A percentile compares a stretch with the other conserved stretches of the same genome.
Conservation (phyloP, 2,329 filamentous ascomycete genomes). For the Ophiostoma sp. region DNA sequence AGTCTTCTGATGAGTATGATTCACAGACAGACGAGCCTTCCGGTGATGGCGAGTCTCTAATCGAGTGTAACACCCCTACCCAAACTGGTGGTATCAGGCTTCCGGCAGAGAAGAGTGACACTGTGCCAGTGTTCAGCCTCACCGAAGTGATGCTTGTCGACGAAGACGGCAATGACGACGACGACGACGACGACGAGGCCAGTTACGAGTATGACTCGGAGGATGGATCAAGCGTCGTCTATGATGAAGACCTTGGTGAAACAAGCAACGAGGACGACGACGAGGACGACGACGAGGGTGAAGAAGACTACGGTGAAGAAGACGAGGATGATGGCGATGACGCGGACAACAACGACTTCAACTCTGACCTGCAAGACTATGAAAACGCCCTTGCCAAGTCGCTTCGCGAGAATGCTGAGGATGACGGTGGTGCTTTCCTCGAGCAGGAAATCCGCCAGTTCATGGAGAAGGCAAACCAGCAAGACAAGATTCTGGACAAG, state of each 20-base stretch:
- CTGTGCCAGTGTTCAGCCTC: not conserved
- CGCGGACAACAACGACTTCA: not conserved
- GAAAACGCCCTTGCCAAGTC: not conserved
- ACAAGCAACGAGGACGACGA: not conserved
- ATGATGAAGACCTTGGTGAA: not conserved
- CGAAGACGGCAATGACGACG: not conserved
- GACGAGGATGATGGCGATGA: not conserved
- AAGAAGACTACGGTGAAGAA: not conserved
- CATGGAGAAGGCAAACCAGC: not conserved
- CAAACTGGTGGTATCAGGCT: not conserved
- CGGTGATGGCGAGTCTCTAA: not conserved
- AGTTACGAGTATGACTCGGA: slow-evolving; percentile 13
- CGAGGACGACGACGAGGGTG: not conserved
- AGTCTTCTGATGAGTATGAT: not conserved
- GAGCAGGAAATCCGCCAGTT: not conserved
- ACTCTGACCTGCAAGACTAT: not conserved
- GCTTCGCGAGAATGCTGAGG: not conserved
- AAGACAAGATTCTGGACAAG: not conserved
- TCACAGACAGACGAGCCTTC: not conserved
- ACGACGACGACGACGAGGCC: not conserved
- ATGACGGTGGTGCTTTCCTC: not conserved
- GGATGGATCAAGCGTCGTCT: not conserved
- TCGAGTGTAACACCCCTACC: not conserved
- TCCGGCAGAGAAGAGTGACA: not conserved
- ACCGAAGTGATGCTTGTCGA: not conserved